These are phyloP conservation scores for Hirsutella minnesotensis DNA, from an alignment of 2,329 filamentous ascomycete genomes.

Conservation along the genomic window DNA sequence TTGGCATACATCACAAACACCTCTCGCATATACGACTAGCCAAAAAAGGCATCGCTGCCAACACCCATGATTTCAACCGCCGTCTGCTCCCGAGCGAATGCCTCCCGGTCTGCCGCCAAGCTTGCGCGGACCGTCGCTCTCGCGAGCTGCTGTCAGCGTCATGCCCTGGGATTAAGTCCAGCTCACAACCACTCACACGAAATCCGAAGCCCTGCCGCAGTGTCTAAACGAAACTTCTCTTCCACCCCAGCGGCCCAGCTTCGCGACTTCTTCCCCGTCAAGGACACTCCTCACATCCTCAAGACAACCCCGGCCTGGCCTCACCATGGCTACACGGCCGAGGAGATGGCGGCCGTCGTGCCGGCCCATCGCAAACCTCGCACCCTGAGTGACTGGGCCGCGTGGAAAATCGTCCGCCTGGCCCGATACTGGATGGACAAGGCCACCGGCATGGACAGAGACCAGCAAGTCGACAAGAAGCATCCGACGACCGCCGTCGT, in stretches of 20 bases:
- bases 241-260: slow-evolving; percentile 33
- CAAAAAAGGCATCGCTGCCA: no score
- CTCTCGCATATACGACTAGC: no score
- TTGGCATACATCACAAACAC: no score
- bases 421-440: slow-evolving; percentile 72
- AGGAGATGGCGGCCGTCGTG: slow-evolving; percentile 64
- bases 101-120: slow-evolving; percentile 13
- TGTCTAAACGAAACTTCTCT: slow-evolving; percentile 30
- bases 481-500: slow-evolving; percentile 42
- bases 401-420: slow-evolving; percentile 64
- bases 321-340: slow-evolving; percentile 61
- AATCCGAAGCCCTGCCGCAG: slow-evolving; percentile 4
- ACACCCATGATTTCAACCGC: slow-evolving; percentile 16
- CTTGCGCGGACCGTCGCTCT: slow-evolving; percentile 7
- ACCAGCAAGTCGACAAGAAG: slow-evolving; percentile 53
- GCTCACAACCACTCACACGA: slow-evolving; percentile 3
- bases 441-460: slow-evolving; percentile 61
- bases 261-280: slow-evolving; percentile 50
- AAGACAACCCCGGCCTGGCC: slow-evolving; percentile 56
- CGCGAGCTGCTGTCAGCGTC: slow-evolving; percentile 1
- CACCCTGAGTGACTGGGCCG: slow-evolving; percentile 65
- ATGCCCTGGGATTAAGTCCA: slow-evolving; percentile 6
- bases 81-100: slow-evolving; percentile 9
- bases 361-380: slow-evolving; percentile 67
- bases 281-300: slow-evolving; percentile 49